A percentile compares a stretch with the other conserved stretches of the same genome.
These are phyloP conservation scores for Trypanosoma platydactyli DNA, from an alignment of 208 protist species.

Conservation along the genomic window DNA sequence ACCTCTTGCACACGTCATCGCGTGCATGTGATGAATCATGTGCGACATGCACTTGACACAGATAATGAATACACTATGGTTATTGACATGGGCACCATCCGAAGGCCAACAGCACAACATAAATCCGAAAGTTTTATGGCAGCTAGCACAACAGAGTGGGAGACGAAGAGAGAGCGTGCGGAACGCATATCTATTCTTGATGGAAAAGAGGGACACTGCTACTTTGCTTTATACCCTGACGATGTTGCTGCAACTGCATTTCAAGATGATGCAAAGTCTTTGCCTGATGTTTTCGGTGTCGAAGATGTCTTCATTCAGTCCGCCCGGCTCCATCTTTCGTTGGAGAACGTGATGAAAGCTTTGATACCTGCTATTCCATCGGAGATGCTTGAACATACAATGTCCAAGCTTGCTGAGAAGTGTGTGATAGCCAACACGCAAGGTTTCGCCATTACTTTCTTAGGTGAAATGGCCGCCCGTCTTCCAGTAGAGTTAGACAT, in stretches of 20 bases:
- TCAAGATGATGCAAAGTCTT: constrained; percentile 28
- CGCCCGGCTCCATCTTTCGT: constrained; percentile 35
- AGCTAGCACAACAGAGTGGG: constrained; percentile 69
- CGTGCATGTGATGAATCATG: constrained; percentile 56
- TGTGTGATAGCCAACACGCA: constrained; percentile 60
- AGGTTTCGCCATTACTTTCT: constrained; percentile 67
- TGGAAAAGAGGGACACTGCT: constrained; percentile 34
- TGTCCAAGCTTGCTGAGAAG: constrained; percentile 74
- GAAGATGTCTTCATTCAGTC: constrained; percentile 84
- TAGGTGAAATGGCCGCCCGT: constrained; percentile 76
- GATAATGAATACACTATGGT: constrained; percentile 67
- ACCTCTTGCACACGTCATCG: constrained; percentile 40
- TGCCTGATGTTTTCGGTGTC: constrained; percentile 42
- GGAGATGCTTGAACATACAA: constrained; percentile 60
- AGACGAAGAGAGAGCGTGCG: constrained; percentile 49
- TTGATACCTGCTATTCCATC: constrained; percentile 52
- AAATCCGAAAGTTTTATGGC: constrained; percentile 82
- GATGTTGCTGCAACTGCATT: constrained; percentile 50
- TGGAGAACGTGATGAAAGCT: constrained; percentile 22
- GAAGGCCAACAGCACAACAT: constrained; percentile 42
- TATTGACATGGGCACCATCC: constrained; percentile 78
- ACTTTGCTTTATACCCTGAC: constrained; percentile 76
- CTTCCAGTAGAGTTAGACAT: constrained; percentile 78
- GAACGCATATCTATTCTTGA: constrained; percentile 62
- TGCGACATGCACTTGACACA: constrained; percentile 37